Percentiles rank a stretch among this genome's conserved stretches.
These are phyloP conservation scores for Moniliella sp. DNA, from an alignment of 1,284 basidiomycete species.

Conservation along the genomic window DNA sequence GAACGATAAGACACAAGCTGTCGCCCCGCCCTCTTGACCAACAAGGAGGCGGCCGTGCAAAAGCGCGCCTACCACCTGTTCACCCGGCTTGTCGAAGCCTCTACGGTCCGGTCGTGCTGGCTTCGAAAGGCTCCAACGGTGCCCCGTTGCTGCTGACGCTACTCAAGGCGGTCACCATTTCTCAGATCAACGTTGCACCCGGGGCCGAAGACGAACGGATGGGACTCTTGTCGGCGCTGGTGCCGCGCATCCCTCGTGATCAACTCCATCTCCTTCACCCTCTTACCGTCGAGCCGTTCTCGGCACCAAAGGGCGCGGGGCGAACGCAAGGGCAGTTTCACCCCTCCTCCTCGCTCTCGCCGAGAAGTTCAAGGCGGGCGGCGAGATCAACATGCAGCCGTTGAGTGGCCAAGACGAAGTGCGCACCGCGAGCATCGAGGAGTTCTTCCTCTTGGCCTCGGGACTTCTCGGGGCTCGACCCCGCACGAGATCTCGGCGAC, in stretches of 20 bases:
- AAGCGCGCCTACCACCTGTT: conserved; percentile 85
- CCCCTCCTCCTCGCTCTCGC: conserved; percentile 80
- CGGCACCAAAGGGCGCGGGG: conserved; percentile 96
- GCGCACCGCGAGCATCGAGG: conserved; percentile 58
- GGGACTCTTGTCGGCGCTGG: conserved; percentile 51
- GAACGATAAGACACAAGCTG: no score
- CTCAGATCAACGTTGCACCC: no score
- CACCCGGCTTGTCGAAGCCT: conserved; percentile 38
- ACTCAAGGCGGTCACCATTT: no score
- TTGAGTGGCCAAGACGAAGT: no score
- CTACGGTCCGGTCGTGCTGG: no score
- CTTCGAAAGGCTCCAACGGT: no score
- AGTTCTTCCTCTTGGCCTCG: conserved; percentile 89
- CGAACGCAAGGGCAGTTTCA: conserved; percentile 68
- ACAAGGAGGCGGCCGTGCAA: conserved; percentile 55
- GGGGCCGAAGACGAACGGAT: conserved; percentile 74
- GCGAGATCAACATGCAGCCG: conserved; percentile 61
- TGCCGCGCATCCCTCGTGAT: conserved; percentile 49
- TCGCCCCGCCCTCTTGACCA: conserved; percentile 49
- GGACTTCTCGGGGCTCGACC: conserved; percentile 74
- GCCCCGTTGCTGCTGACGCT: no score
- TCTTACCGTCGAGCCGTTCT: conserved; percentile 75
- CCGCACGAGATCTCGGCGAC: conserved; percentile 98
- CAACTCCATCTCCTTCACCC: conserved; percentile 66
- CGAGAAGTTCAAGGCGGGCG: conserved; percentile 68